These are phyloP conservation scores for Beauveria pseudobassiana DNA, from an alignment of 2,329 filamentous ascomycete genomes.

Conservation along the genomic window DNA sequence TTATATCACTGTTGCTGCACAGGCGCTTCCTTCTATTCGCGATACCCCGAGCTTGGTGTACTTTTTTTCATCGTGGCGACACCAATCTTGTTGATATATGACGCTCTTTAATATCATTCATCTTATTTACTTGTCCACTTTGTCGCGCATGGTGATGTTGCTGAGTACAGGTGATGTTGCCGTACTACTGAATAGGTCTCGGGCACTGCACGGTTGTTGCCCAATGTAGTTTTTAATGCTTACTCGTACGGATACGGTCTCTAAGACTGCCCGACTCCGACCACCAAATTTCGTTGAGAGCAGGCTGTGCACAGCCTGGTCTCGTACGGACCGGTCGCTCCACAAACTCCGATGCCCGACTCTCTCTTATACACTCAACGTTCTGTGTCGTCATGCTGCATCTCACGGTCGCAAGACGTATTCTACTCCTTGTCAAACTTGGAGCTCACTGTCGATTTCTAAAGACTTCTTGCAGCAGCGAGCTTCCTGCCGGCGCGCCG, in stretches of 20 bases:
- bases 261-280: neutral
- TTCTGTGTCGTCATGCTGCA: neutral
- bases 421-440: neutral
- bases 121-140: neutral
- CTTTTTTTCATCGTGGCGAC: neutral
- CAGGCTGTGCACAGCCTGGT: neutral
- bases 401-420: neutral
- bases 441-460: neutral
- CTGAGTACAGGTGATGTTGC: neutral
- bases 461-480: neutral
- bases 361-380: neutral
- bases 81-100: neutral
- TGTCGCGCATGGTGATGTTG: neutral
- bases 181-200: too few species aligned
- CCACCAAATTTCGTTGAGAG: neutral
- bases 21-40: neutral
- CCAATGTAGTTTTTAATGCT: neutral
- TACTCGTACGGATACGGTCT: neutral
- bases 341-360: neutral
- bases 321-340: constrained; percentile 1
- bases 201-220: neutral
- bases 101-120: neutral
- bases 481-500: neutral
- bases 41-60: constrained; percentile 9
- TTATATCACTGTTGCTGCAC: neutral